Conservation (phyloP, 257 asterid genomes). For the Fraxinus anomala region DNA sequence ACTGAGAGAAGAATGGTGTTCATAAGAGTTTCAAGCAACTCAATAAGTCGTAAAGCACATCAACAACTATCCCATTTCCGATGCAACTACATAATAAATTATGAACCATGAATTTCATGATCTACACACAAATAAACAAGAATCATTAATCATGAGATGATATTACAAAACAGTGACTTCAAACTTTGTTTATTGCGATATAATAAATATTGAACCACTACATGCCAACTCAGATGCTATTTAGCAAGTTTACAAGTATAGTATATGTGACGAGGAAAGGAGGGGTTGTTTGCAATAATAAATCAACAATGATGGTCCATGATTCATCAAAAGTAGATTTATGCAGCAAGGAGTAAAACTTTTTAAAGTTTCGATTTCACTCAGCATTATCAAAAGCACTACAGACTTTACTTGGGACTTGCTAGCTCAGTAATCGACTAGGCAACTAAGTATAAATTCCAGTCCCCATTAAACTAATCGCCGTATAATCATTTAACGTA, state of each 20-base stretch:
- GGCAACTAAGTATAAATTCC: neutral
- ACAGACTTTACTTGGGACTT: neutral
- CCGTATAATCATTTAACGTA: too few relatives aligned
- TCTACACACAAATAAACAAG: neutral
- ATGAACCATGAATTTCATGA: neutral
- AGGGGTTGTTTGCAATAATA: too few relatives aligned
- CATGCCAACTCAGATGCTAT: too few relatives aligned
- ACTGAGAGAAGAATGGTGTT: conserved; percentile 37
- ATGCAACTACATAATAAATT: neutral
- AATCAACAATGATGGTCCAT: too few relatives aligned
- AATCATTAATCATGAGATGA: neutral
- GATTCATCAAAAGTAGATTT: neutral
- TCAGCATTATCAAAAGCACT: neutral
- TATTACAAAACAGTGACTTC: conserved; percentile 5
- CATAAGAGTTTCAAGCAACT: neutral
- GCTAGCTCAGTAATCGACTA: neutral
- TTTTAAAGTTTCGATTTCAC: too few relatives aligned
- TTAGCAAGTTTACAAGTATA: too few relatives aligned
- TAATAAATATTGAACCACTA: too few relatives aligned
- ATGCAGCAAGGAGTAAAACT: too few relatives aligned
- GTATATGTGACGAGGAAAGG: too few relatives aligned
- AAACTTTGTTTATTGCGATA: neutral
- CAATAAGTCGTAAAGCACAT: neutral
- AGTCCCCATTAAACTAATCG: neutral
- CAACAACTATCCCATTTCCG: neutral